Evolutionary conservation across 768 basidiomycete species (phyloP).

Genomic region (Tylopilus subfusipes): DNA sequence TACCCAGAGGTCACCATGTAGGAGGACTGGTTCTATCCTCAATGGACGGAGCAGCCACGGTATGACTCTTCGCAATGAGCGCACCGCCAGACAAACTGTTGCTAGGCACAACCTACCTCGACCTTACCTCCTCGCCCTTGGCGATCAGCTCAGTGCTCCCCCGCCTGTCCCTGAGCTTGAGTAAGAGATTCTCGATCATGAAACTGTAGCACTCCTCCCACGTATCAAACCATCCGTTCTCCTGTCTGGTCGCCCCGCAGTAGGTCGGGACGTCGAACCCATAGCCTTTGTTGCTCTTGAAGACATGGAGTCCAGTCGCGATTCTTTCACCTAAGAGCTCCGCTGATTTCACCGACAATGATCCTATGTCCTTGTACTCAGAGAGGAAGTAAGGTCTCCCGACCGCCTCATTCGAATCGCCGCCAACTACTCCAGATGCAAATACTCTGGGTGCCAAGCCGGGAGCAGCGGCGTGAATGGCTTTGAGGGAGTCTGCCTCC

Average conservation of each 20-base stretch:
- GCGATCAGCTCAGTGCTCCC: constrained; percentile 43
- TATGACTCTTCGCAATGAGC: constrained; percentile 52
- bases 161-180: constrained; percentile 41
- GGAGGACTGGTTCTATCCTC: constrained; percentile 58
- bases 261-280: constrained; percentile 75
- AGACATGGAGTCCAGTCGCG: constrained; percentile 62
- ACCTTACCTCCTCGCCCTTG: constrained; percentile 49
- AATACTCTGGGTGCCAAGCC: constrained; percentile 60
- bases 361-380: constrained; percentile 61
- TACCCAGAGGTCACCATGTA: constrained; percentile 84
- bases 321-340: constrained; percentile 54
- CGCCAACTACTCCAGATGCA: constrained; percentile 39
- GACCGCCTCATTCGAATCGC: constrained; percentile 25
- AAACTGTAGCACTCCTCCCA: constrained; percentile 69
- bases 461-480: constrained; percentile 62
- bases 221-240: constrained; percentile 68
- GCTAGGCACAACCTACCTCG: constrained; percentile 35
- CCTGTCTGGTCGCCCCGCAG: constrained; percentile 67
- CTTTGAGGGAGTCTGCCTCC: constrained; percentile 66
- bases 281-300: constrained; percentile 53
- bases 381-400: constrained; percentile 66
- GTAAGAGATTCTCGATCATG: constrained; percentile 58
- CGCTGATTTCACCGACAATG: constrained; percentile 46
- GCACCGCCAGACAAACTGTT: not conserved
- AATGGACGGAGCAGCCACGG: constrained; percentile 62